Evolutionary conservation across 2,329 filamentous ascomycete genomes (phyloP).

Genomic region (Metarhizium anisopliae): DNA sequence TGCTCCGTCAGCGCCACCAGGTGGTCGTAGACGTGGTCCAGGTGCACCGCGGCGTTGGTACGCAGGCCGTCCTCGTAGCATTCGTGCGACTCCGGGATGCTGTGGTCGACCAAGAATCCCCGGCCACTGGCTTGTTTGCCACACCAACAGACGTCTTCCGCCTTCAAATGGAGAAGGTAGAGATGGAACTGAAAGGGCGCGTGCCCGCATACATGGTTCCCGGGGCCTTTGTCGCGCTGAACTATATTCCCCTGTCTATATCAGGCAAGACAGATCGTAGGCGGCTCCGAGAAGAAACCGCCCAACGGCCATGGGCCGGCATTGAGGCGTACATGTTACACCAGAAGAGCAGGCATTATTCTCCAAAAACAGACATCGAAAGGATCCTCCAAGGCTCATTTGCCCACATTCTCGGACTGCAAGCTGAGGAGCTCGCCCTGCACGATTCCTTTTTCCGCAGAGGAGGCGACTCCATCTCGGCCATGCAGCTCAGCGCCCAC

Average conservation of each 20-base stretch:
- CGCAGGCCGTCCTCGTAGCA: neutral
- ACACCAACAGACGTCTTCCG: neutral
- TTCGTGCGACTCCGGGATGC: neutral
- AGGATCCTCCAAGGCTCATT: neutral
- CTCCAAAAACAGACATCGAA: neutral
- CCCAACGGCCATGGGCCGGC: neutral
- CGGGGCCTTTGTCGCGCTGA: neutral
- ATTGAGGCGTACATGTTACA: neutral
- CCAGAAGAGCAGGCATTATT: too few species aligned
- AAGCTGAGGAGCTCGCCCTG: neutral
- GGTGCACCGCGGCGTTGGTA: neutral
- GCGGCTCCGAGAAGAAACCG: neutral
- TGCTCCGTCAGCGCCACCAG: neutral
- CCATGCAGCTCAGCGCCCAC: neutral
- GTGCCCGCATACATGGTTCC: neutral
- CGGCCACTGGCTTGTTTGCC: neutral
- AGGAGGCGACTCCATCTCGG: slow-evolving; percentile 3
- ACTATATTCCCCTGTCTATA: neutral
- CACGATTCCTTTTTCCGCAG: neutral
- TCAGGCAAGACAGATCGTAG: neutral
- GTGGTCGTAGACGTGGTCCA: neutral
- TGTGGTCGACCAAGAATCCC: neutral
- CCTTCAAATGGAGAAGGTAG: neutral
- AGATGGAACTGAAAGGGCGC: neutral
- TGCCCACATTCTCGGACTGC: neutral